Conservation (phyloP, 805 yeast species). For the Jamesozyma rosinii region DNA sequence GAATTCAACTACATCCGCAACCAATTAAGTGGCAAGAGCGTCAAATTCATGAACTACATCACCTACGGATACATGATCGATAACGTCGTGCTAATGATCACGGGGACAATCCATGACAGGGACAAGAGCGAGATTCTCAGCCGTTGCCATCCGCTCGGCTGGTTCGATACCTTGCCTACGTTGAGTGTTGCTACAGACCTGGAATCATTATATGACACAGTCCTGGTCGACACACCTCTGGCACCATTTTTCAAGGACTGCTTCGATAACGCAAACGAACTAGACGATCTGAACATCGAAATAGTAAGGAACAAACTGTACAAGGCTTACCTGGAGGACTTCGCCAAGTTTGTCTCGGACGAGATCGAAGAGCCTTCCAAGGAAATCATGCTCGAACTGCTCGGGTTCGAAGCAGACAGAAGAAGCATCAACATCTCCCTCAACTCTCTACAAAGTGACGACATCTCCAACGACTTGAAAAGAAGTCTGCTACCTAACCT, state of each 20-base stretch:
- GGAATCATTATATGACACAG: slow-evolving; percentile 86
- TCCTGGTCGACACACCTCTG: slow-evolving; percentile 89
- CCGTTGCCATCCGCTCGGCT: slow-evolving; percentile 93
- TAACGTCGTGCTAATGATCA: slow-evolving; percentile 88
- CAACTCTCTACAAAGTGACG: slow-evolving; percentile 55
- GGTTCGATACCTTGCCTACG: slow-evolving; percentile 97
- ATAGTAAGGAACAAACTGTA: slow-evolving; percentile 84
- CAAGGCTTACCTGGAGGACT: slow-evolving; percentile 89
- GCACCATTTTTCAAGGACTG: slow-evolving; percentile 94
- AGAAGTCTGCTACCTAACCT: slow-evolving; percentile 69
- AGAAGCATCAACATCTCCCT: slow-evolving; percentile 85
- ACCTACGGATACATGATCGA: slow-evolving; percentile 98
- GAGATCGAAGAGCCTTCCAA: slow-evolving; percentile 66
- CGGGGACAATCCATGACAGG: slow-evolving; percentile 93
- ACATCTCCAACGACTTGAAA: slow-evolving; percentile 53
- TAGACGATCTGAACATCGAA: slow-evolving; percentile 93
- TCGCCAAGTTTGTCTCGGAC: slow-evolving; percentile 51
- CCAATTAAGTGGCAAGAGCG: slow-evolving; percentile 72
- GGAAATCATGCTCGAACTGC: slow-evolving; percentile 68
- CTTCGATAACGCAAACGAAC: slow-evolving; percentile 71
- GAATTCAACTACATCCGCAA: slow-evolving; percentile 80
- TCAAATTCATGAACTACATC: slow-evolving; percentile 82
- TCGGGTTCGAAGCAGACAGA: slow-evolving; percentile 90
- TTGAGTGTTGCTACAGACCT: slow-evolving; percentile 89
- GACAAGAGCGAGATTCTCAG: slow-evolving; percentile 80